Evolutionary conservation across 345 rosid species (phyloP).

Genomic region (Brassica cretica): DNA sequence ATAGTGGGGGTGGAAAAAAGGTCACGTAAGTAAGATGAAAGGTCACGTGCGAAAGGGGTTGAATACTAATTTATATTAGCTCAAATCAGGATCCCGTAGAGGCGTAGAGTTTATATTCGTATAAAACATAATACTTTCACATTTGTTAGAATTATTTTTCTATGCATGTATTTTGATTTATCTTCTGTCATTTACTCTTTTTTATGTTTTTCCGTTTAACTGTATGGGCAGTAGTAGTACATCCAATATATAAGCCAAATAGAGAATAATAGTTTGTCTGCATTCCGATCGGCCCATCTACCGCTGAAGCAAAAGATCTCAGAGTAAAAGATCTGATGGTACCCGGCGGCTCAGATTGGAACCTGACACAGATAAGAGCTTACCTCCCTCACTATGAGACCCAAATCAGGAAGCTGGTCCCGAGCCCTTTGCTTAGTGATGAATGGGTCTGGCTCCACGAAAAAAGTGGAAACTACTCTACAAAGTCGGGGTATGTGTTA

Average conservation of each 20-base stretch:
- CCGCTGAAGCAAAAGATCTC: too few relatives aligned
- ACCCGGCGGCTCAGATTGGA: too few relatives aligned
- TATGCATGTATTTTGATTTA: slow-evolving; percentile 17
- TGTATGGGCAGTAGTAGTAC: slow-evolving; percentile 33
- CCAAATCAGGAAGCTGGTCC: too few relatives aligned
- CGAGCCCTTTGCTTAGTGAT: too few relatives aligned
- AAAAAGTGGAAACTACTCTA: too few relatives aligned
- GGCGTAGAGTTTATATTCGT: background rate
- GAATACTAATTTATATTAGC: slow-evolving; percentile 19
- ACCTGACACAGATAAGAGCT: too few relatives aligned
- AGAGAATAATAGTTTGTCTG: slow-evolving; percentile 34
- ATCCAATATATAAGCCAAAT: slow-evolving; percentile 38
- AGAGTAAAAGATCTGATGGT: too few relatives aligned
- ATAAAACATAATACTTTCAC: background rate
- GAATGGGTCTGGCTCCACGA: too few relatives aligned
- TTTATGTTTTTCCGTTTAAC: background rate
- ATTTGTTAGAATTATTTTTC: slow-evolving; percentile 10
- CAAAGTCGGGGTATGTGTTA: too few relatives aligned
- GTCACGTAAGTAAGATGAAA: slow-evolving; percentile 50
- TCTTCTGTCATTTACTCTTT: slow-evolving; percentile 5
- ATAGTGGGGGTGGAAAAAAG: slow-evolving; percentile 17
- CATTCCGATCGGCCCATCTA: too few relatives aligned
- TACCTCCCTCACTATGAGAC: too few relatives aligned
- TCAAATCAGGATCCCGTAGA: background rate
- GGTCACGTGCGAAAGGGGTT: slow-evolving; percentile 47